Conservation (phyloP, 768 basidiomycete species). For the Boletus rubroflammeus region DNA sequence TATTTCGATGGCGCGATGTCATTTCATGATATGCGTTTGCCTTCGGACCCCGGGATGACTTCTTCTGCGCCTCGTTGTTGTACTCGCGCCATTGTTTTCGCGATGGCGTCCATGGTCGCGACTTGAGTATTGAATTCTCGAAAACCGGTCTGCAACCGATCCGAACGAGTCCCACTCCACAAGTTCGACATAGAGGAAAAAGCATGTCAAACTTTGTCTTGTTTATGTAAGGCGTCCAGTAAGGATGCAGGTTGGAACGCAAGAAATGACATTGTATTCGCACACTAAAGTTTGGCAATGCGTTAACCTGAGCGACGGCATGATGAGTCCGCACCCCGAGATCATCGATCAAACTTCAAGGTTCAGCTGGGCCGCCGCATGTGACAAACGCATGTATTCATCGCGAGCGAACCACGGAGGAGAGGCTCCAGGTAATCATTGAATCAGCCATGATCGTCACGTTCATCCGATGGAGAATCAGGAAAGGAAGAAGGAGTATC, state of each 20-base stretch:
- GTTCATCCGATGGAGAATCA: slow-evolving; percentile 11
- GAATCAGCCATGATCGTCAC: neutral
- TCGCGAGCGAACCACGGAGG: neutral
- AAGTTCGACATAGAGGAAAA: neutral
- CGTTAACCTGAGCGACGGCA: neutral
- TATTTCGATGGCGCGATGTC: neutral
- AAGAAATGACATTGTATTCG: neutral
- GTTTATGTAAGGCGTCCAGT: no score
- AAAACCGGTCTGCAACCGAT: neutral
- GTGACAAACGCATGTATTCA: neutral
- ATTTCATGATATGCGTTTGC: neutral
- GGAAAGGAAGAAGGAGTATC: neutral
- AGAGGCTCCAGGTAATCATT: neutral
- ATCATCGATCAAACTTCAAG: neutral
- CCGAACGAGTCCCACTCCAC: neutral
- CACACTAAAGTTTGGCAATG: neutral
- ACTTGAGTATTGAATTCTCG: no score
- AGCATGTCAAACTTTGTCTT: neutral
- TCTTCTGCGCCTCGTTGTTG: neutral
- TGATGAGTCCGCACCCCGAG: neutral
- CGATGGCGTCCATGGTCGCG: neutral
- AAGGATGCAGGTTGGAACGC: neutral
- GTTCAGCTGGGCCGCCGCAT: neutral
- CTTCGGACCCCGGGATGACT: neutral
- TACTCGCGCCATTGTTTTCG: neutral